phyloP scores from a whole-genome alignment of 108 stramenopile genomes.

The Stephanodiscus minutulus region DNA sequence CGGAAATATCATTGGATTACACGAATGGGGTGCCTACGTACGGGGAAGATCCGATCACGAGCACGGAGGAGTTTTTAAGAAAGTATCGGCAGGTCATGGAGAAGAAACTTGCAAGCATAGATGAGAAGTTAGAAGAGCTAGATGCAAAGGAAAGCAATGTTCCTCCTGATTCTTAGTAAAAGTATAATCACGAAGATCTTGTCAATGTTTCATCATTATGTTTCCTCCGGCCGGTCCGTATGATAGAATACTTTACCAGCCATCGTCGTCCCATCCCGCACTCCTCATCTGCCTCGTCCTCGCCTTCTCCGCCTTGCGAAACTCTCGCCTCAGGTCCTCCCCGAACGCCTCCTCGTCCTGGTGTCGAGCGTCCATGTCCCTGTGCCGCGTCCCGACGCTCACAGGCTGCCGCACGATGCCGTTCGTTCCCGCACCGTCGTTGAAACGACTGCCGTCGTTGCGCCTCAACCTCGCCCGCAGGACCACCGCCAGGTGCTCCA shows the following conservation, averaged over 20 bases:
- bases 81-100: slow-evolving; percentile 39
- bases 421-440: slow-evolving; percentile 11
- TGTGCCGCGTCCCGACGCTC: slow-evolving; percentile 53
- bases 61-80: slow-evolving; percentile 41
- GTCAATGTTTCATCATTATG: neutral
- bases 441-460: slow-evolving; percentile 43
- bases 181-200: neutral
- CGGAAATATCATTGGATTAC: slow-evolving; percentile 2
- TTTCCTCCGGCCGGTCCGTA: neutral
- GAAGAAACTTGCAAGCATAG: slow-evolving; percentile 46
- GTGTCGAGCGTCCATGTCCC: slow-evolving; percentile 45
- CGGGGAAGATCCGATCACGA: slow-evolving; percentile 46
- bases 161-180: neutral
- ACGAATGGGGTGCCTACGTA: slow-evolving; percentile 48
- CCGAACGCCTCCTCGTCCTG: slow-evolving; percentile 53
- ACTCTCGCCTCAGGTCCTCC: slow-evolving; percentile 41
- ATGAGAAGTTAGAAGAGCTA: slow-evolving; percentile 45
- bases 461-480: slow-evolving; percentile 41
- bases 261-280: slow-evolving; percentile 31
- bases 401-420: slow-evolving; percentile 48
- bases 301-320: slow-evolving; percentile 35
- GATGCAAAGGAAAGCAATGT: neutral
- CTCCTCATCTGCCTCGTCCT: slow-evolving; percentile 27
- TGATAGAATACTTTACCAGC: slow-evolving; percentile 15
- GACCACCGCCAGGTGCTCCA: slow-evolving; percentile 49